phyloP scores from a whole-genome alignment of 345 rosid species.

The Rhodomyrtus tomentosa region DNA sequence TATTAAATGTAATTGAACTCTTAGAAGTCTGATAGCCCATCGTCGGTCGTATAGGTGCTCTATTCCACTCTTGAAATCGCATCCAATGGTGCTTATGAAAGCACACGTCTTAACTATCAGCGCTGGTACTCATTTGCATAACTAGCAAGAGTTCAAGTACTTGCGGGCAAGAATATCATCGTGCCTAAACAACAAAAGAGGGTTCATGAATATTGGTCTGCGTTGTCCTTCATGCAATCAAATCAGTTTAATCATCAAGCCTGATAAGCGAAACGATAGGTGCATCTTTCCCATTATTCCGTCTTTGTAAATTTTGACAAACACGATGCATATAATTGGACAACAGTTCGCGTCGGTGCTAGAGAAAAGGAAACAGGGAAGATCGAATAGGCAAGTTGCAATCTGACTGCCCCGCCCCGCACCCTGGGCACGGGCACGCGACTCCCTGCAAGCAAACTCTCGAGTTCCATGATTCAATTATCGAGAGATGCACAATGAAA shows the following conservation, averaged over 20 bases:
- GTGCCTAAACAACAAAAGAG: not conserved
- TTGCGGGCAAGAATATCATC: not conserved
- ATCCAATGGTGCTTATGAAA: not conserved
- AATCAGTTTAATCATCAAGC: not conserved
- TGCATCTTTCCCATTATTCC: not conserved
- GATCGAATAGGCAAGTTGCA: not conserved
- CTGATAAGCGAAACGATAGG: not conserved
- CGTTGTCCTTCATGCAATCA: not conserved
- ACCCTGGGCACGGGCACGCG: too few species aligned
- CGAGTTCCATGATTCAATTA: too few species aligned
- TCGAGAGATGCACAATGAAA: too few species aligned
- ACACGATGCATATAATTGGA: not conserved
- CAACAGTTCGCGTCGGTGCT: not conserved
- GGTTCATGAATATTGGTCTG: not conserved
- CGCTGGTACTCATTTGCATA: not conserved
- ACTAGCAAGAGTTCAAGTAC: not conserved
- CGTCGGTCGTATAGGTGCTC: not conserved
- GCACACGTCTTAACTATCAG: too few species aligned
- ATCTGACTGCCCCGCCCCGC: too few species aligned
- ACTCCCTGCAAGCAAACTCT: too few species aligned
- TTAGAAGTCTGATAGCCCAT: not conserved
- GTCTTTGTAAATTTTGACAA: not conserved
- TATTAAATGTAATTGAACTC: not conserved
- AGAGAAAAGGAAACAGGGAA: not conserved
- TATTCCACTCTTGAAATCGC: not conserved